Evolutionary conservation across 169 alveolate genomes (phyloP).

Genomic region (Babesia bovis): DNA sequence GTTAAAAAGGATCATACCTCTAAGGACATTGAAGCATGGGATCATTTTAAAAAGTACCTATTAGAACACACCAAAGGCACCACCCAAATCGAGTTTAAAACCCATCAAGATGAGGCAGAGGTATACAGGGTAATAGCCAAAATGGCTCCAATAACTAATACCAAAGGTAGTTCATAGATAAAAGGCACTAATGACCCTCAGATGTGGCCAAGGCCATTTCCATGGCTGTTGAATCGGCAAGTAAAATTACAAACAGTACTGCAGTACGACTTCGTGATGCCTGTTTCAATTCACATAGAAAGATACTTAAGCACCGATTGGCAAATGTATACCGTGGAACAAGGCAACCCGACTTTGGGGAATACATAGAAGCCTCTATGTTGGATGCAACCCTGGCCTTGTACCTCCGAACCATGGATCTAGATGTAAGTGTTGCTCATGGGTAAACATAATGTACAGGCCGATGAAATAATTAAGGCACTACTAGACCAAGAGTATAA

Average conservation of each 20-base stretch:
- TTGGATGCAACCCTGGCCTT: conserved; percentile 24
- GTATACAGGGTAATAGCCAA: conserved; percentile 3
- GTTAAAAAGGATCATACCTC: not conserved
- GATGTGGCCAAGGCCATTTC: conserved; percentile 27
- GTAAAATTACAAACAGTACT: not conserved
- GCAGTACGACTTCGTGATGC: conserved; percentile 12
- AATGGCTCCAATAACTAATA: not conserved
- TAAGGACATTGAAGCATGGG: conserved; percentile 8
- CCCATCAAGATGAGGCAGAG: not conserved
- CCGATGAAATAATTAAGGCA: not conserved
- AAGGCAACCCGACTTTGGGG: not conserved
- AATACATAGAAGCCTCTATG: conserved; percentile 8
- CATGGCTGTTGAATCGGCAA: not conserved
- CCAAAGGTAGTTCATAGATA: not conserved
- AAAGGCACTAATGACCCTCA: not conserved
- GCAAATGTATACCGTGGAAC: conserved; percentile 11
- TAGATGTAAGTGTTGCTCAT: not conserved
- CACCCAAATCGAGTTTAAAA: conserved; percentile 1
- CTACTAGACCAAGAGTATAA: conserved; percentile 28
- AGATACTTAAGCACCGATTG: not conserved
- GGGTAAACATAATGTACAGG: not conserved
- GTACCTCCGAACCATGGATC: not conserved
- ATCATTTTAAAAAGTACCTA: conserved; percentile 15
- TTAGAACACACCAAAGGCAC: not conserved
- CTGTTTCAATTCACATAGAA: conserved; percentile 7